phyloP scores from a whole-genome alignment of 495 filamentous ascomycete species.

The Cryomyces minteri region DNA sequence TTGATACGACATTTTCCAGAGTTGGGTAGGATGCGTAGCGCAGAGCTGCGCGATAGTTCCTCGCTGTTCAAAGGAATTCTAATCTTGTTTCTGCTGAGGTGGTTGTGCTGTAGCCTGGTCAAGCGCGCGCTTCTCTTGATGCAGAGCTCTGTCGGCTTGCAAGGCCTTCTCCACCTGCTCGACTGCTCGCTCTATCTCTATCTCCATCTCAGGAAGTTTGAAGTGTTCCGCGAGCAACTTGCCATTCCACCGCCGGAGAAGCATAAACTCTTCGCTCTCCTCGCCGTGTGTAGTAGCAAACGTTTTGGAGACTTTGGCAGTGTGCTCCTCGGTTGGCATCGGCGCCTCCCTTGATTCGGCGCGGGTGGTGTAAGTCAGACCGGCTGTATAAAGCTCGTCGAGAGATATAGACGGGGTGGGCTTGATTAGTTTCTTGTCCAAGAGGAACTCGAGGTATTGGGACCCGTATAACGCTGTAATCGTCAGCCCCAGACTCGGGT shows the following conservation, averaged over 20 bases:
- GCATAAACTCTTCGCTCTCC: slow-evolving; percentile 20
- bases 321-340: slow-evolving; percentile 13
- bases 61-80: background rate
- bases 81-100: background rate
- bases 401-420: slow-evolving; percentile 42
- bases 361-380: slow-evolving; percentile 18
- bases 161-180: slow-evolving; percentile 57
- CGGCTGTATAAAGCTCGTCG: slow-evolving; percentile 47
- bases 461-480: slow-evolving; percentile 54
- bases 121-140: slow-evolving; percentile 27
- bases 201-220: slow-evolving; percentile 52
- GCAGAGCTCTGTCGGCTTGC: slow-evolving; percentile 25
- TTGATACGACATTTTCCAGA: no score
- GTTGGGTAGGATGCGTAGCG: no score
- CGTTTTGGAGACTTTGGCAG: slow-evolving; percentile 37
- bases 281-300: slow-evolving; percentile 29
- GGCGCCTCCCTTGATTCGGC: slow-evolving; percentile 14
- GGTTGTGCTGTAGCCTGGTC: slow-evolving; percentile 3
- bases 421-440: slow-evolving; percentile 48
- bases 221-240: slow-evolving; percentile 24
- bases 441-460: slow-evolving; percentile 63
- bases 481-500: slow-evolving; percentile 4
- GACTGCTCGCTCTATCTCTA: slow-evolving; percentile 81
- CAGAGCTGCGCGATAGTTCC: no score
- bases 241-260: slow-evolving; percentile 23